Conservation (phyloP, 345 rosid genomes). For the Anastatica hierochuntica region DNA sequence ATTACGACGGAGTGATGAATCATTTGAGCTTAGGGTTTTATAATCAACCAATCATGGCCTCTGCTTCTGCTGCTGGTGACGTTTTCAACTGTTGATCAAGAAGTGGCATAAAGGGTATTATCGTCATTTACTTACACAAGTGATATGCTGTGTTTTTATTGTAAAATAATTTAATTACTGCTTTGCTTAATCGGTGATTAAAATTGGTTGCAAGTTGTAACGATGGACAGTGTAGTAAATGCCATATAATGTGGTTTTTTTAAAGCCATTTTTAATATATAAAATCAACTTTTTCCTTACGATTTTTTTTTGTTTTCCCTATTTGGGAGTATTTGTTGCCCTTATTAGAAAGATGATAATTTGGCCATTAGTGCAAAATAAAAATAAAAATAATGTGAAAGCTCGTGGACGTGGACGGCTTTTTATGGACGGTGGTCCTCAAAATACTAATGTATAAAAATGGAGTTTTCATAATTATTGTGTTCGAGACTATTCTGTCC, state of each 20-base stretch:
- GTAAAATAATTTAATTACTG: background rate
- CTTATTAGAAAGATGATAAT: constrained; percentile 9
- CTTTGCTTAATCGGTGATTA: background rate
- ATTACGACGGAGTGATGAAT: constrained; percentile 26
- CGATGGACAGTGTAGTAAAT: background rate
- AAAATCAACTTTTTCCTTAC: background rate
- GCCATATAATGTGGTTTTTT: no score
- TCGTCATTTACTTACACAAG: background rate
- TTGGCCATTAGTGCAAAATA: constrained; percentile 19
- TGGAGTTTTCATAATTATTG: constrained; percentile 3
- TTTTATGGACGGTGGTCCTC: constrained; percentile 4
- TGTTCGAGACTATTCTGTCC: background rate
- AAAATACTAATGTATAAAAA: background rate
- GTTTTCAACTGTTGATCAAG: constrained; percentile 6
- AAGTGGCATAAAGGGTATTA: constrained; percentile 3
- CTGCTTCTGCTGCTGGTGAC: constrained; percentile 29
- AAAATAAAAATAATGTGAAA: constrained; percentile 17
- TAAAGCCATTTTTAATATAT: background rate
- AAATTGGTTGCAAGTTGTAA: no score
- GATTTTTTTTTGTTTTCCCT: constrained; percentile 9
- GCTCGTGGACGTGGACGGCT: constrained; percentile 25
- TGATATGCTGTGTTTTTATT: constrained; percentile 1
- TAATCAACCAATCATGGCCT: constrained; percentile 60
- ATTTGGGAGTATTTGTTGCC: constrained; percentile 1
- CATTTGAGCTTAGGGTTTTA: constrained; percentile 32